These are phyloP conservation scores for Aeminium ludgeri DNA, from an alignment of 495 filamentous ascomycete species.

Conservation along the genomic window DNA sequence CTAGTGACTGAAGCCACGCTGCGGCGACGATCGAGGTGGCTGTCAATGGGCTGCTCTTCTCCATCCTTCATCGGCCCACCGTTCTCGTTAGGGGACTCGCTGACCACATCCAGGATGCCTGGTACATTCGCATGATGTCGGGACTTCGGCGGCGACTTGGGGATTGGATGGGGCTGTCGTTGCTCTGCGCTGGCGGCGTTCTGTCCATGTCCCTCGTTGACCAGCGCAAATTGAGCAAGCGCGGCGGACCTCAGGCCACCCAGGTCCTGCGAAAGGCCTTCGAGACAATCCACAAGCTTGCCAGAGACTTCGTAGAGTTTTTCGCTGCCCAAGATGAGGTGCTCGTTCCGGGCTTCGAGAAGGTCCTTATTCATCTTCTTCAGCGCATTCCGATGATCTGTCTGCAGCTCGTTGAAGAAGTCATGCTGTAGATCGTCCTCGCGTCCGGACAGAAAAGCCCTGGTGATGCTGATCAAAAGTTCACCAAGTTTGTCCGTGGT, in stretches of 20 bases:
- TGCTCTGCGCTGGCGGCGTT: neutral
- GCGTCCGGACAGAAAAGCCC: conserved; percentile 68
- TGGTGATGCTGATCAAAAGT: conserved; percentile 67
- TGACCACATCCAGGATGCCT: conserved; percentile 41
- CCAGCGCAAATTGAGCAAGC: conserved; percentile 67
- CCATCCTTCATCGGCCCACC: conserved; percentile 27
- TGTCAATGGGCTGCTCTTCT: neutral
- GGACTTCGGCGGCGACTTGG: neutral
- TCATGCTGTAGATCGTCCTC: conserved; percentile 54
- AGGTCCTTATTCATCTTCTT: conserved; percentile 61
- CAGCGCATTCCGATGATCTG: conserved; percentile 43
- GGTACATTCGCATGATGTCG: neutral
- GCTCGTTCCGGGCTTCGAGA: conserved; percentile 77
- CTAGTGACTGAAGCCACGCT: neutral
- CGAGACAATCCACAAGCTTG: conserved; percentile 66
- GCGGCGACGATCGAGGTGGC: neutral
- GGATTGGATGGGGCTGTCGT: no score
- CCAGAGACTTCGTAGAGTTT: conserved; percentile 64
- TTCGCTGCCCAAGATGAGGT: conserved; percentile 71
- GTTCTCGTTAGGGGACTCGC: conserved; percentile 49
- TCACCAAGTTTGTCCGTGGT: conserved; percentile 61
- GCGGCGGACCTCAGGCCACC: conserved; percentile 84
- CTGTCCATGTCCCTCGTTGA: conserved; percentile 2
- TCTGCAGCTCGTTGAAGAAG: conserved; percentile 46
- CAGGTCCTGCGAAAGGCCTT: conserved; percentile 74